Conservation (phyloP, 1,284 basidiomycete species). For the Pseudozyma tsukubaensis region DNA sequence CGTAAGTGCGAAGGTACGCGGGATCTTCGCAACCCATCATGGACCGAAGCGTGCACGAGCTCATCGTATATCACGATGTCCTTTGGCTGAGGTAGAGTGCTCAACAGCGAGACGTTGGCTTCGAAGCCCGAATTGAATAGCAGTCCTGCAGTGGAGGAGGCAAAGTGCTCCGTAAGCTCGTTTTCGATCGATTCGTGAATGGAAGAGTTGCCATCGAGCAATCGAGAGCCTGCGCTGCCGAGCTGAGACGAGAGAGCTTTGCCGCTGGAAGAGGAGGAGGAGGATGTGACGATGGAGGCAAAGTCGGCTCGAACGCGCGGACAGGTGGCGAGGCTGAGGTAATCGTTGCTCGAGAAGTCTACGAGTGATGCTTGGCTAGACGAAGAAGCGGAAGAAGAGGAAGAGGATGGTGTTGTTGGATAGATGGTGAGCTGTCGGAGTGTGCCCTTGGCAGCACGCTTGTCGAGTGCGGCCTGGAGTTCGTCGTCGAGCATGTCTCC, state of each 20-base stretch:
- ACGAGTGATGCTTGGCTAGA: slow-evolving; percentile 50
- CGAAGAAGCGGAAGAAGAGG: neutral
- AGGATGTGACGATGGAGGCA: slow-evolving; percentile 16
- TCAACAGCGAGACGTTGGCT: slow-evolving; percentile 90
- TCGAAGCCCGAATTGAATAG: slow-evolving; percentile 96
- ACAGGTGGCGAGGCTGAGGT: slow-evolving; percentile 83
- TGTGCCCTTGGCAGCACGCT: slow-evolving; percentile 53
- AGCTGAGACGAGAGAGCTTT: slow-evolving; percentile 28
- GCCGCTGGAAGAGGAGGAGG: too few species aligned
- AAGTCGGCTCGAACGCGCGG: slow-evolving; percentile 70
- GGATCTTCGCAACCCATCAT: slow-evolving; percentile 89
- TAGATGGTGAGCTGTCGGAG: slow-evolving; percentile 55
- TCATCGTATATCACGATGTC: slow-evolving; percentile 88
- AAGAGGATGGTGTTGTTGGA: slow-evolving; percentile 21
- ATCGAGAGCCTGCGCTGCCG: slow-evolving; percentile 87
- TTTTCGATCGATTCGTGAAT: slow-evolving; percentile 55
- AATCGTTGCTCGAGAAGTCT: slow-evolving; percentile 93
- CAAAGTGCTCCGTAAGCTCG: slow-evolving; percentile 54
- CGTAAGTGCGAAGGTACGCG: slow-evolving; percentile 60
- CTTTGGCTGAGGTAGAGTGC: slow-evolving; percentile 80
- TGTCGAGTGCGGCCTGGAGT: slow-evolving; percentile 51
- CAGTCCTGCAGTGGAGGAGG: slow-evolving; percentile 73
- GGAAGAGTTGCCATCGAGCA: slow-evolving; percentile 80
- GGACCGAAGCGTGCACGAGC: slow-evolving; percentile 89
- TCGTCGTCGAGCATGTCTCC: slow-evolving; percentile 56